Percentiles rank a stretch among this genome's conserved stretches.
Evolutionary conservation across 495 filamentous ascomycete genomes (phyloP).

Genomic region (Daldinia bambusicola): DNA sequence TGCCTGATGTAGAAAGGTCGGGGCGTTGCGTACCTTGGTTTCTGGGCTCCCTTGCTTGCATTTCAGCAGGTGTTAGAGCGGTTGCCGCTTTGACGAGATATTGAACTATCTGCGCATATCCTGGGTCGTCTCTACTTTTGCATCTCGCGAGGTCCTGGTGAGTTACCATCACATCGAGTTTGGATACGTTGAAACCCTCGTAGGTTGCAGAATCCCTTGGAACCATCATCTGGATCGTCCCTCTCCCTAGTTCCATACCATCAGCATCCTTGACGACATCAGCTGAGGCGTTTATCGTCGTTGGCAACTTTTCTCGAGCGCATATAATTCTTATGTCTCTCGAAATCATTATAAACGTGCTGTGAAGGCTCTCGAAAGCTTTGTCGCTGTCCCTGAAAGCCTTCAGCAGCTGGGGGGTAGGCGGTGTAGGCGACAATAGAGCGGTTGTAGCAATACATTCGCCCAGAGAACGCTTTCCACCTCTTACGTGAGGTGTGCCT

Average conservation of each 20-base stretch:
- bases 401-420: constrained; percentile 33
- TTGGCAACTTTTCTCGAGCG: constrained; percentile 44
- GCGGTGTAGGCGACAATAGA: constrained; percentile 38
- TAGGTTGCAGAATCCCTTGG: constrained; percentile 46
- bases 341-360: constrained; percentile 45
- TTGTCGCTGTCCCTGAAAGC: constrained; percentile 36
- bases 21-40: constrained; percentile 45
- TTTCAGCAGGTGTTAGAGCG: constrained; percentile 40
- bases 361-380: constrained; percentile 43
- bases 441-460: constrained; percentile 46
- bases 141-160: constrained; percentile 45
- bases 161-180: constrained; percentile 35
- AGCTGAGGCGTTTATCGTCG: constrained; percentile 40
- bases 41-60: constrained; percentile 45
- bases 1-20: neutral
- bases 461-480: constrained; percentile 43
- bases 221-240: constrained; percentile 47
- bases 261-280: constrained; percentile 36
- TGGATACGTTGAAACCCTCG: constrained; percentile 45
- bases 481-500: constrained; percentile 53
- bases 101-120: constrained; percentile 41
- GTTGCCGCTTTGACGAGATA: constrained; percentile 44
- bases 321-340: constrained; percentile 50
- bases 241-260: constrained; percentile 43
- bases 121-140: constrained; percentile 43